Evolutionary conservation across 2,329 filamentous ascomycete species (phyloP), one percentile per base, ranked within the genome.

Genomic region (Penicillium thymicola): DNA sequence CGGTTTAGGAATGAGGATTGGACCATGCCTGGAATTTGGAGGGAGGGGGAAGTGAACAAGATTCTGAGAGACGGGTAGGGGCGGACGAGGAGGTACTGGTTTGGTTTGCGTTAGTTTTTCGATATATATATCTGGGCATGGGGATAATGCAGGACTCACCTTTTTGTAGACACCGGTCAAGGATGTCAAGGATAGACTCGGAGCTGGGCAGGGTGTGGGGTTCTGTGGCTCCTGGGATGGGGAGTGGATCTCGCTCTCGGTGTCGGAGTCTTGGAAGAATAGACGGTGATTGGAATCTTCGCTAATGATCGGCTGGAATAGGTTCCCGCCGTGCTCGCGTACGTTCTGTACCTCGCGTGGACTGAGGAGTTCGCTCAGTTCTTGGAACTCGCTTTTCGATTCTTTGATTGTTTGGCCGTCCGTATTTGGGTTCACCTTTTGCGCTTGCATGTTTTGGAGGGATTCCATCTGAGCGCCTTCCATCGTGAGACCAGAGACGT

Each of bases 311-410:
- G 59, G 66, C 27, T 69, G 69, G 65, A 68, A 72, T 10, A 75
- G 69, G 6, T 79, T 79, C 1, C 88, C 88, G 11, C 88, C 88
- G 54, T 77, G 79, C 53, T 79, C 81, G 1, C 85, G 80, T 0
- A 89, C 84, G 0, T 81, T 87, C 48, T 85, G 84, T 6, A 91
- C 74, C 68, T 92, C 89, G 1, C 79, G 71, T 6, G 83, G 77
- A 55, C 86, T 89, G 69, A 92, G 82, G 81, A 90, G 87, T 65
- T 89, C 86, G 51, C 80, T 82, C 14, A 91, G 76, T 41, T 86
- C 80, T 54, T 83, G 81, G 57, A 91, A 86, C 61, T 87, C 83
- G 53, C 86, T 82, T 57, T 82, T 85, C 18, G 72, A 67, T 64
- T 23, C 72, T 59, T 27, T 65, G 58, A 21, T 67, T 59, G 2